phyloP scores from a whole-genome alignment of 305 asterid species.

The Fraxinus sp. region DNA sequence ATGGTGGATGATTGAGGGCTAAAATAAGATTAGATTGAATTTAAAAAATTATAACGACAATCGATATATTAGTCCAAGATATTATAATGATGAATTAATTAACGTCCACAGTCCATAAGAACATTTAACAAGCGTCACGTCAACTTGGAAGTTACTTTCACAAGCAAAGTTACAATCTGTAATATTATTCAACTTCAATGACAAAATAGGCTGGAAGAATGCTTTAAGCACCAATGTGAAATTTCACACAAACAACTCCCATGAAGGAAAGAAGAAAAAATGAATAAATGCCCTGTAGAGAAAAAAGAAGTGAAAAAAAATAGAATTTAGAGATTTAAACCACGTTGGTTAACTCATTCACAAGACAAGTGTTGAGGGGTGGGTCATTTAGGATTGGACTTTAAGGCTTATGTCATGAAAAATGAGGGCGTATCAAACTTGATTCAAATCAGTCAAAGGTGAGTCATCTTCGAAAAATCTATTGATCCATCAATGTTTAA shows the following conservation, averaged over 20 bases:
- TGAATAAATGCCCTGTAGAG: not conserved
- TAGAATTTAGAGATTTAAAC: not conserved
- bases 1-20: not conserved
- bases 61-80: not conserved
- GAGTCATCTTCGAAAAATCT: not conserved
- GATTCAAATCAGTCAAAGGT: not conserved
- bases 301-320: no score
- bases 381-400: not conserved
- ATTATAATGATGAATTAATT: no score
- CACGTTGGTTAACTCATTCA: not conserved
- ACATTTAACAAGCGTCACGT: not conserved
- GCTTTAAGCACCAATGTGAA: not conserved
- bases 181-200: not conserved
- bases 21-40: not conserved
- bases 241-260: not conserved
- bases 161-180: not conserved
- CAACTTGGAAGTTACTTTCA: not conserved
- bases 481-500: constrained; percentile 16
- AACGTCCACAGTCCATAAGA: not conserved
- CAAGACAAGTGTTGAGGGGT: not conserved
- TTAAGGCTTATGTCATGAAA: not conserved
- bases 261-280: not conserved
- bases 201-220: not conserved
- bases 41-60: not conserved
- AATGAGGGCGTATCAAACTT: not conserved